Evolutionary conservation across 805 yeast species (phyloP), one percentile per base, ranked within the genome.

Genomic region (Kazachstania martiniae): DNA sequence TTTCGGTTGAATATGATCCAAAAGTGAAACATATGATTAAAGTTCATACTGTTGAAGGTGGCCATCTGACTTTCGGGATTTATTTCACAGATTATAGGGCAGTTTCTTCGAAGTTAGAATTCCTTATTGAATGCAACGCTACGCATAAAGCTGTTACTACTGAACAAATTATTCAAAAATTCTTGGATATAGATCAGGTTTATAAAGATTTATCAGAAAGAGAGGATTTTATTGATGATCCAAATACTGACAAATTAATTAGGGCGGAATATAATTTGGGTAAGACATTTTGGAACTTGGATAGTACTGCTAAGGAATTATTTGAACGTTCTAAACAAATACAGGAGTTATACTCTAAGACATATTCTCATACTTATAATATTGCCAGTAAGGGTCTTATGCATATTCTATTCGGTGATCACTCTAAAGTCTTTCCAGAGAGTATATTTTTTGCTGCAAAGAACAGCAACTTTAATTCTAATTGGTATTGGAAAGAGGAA

Each of bases 331-430:
- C 38, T 21, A 36, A 38, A 27, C n/a, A 31, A 16, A 40, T 44
- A 43, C 46, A 59, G 47, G 31, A 53, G 1, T 63, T 68, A 41
- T 68, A 59, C 43, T 43, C 52, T 2, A 51, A 58, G 17, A 36
- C 43, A 1, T 44, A 61, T 4, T 27, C 61, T 6, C 54, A 58
- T 18, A 58, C 52, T 8, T 77, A 68, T 46, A 62, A 68, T 24
- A 48, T 79, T 1, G 80, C 93, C 0, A 77, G 94, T 0, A 83
- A 79, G 44, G 93, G 93, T 0, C 46, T 89, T 19, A 78, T 84
- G 51, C 93, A 84, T 49, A 62, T 76, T 1, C 51, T 89, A 36
- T 71, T 80, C 43, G 98, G 97, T 12, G 91, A 85, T 41, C 66
- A 70, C 30, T 80, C 95, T 0, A 50, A 63, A 0, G 50, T 76